Evolutionary conservation across 345 rosid genomes (phyloP), one percentile per base, ranked within the genome.

Genomic region (Dimocarpus longan): DNA sequence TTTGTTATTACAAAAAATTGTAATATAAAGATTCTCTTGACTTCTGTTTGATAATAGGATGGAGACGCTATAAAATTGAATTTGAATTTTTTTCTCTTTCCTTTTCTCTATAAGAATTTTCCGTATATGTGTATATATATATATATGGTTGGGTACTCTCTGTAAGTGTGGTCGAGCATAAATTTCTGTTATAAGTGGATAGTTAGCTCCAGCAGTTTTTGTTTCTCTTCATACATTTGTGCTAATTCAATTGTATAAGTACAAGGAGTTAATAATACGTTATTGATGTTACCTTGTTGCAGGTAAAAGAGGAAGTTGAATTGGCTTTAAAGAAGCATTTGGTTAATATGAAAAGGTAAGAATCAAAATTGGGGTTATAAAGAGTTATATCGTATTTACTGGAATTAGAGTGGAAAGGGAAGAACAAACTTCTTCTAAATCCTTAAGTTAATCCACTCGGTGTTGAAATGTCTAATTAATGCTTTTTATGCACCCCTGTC

Each of bases 271-370:
- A 39, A 60, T 39, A 56, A 56, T 64, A 16, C 7, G 26, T 48
- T 22, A 66, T 74, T 32, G 15, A 3, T 80, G 39, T 65, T 76
- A 26, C 39, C 65, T 10, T 60, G 79, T 83, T 82, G 62, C 90
- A 96, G 98, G 98, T 96, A 15, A 96, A 87, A 89, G 99, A 96
- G 84, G 99, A 96, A 88, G 91, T 96, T 72, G 99, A 96, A 74
- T 22, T 86, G 82, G 97, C 99, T 81, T 89, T 96, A 66, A 86
- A 80, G 85, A 94, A 88, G 84, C 93, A 94, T 82, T 71, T 94
- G 86, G 75, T 79, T 70, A 87, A 77, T 80, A 81, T 90, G 81
- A 93, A 88, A 82, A 70, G 98, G 99, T 94, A 84, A 81, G 77
- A 64, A 66, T 77, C 60, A 66, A 70, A 39, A 43, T 22, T 69